A percentile compares a stretch with the other conserved stretches of the same genome.
Conservation (phyloP, 140 eudicot genomes). For the Bidens hawaiensis region DNA sequence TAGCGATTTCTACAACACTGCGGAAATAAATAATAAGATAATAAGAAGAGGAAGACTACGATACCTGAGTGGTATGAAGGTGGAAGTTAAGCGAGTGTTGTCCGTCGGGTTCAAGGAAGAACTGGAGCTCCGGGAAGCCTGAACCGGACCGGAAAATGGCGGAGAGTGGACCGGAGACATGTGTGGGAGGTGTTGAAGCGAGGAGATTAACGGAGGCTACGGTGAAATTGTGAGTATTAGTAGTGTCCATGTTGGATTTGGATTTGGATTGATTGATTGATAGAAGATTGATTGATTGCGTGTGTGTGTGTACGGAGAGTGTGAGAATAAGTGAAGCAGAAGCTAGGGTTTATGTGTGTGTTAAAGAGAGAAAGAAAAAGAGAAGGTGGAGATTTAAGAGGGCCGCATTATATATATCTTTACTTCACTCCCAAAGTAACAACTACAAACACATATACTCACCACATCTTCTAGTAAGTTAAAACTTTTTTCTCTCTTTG, state of each 20-base stretch:
- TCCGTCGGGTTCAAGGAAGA: background rate
- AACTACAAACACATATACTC: background rate
- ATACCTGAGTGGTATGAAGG: background rate
- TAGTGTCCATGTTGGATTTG: too few relatives aligned
- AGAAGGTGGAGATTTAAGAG: background rate
- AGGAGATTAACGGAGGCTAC: slow-evolving; percentile 40
- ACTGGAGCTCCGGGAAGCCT: background rate
- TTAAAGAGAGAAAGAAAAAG: slow-evolving; percentile 21
- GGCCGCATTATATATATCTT: slow-evolving; percentile 1
- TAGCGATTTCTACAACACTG: too few relatives aligned
- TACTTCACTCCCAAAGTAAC: too few relatives aligned
- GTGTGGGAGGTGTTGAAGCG: slow-evolving; percentile 25
- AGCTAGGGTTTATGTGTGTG: slow-evolving; percentile 42
- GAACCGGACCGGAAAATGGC: background rate
- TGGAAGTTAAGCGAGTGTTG: background rate
- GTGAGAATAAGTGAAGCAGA: background rate
- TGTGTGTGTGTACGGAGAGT: background rate
- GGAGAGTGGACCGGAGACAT: slow-evolving; percentile 1
- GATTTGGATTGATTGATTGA: too few relatives aligned
- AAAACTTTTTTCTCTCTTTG: too few relatives aligned
- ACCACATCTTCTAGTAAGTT: too few relatives aligned
- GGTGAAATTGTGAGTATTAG: slow-evolving; percentile 35
- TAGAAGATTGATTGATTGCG: slow-evolving; percentile 5
- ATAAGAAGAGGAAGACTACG: too few relatives aligned
- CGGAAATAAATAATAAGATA: background rate